Evolutionary conservation across 768 basidiomycete genomes (phyloP), one percentile per base, ranked within the genome.

Genomic region (Lentinula edodes): DNA sequence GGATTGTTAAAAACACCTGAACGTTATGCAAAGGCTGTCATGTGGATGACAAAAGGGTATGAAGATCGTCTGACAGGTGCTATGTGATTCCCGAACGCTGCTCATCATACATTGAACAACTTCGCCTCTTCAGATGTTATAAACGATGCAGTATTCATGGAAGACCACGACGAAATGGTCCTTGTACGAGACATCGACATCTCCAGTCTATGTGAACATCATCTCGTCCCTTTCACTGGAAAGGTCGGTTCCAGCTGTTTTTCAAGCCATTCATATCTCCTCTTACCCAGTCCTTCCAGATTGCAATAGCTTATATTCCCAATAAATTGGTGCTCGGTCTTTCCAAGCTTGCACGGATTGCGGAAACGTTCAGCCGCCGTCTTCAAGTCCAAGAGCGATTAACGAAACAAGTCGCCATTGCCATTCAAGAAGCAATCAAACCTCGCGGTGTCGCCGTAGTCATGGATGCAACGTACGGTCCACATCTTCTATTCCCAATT

Each of bases 141-240:
- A 65, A 98, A 98, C 75, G 93, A 96, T 80, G 97, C 97, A 61
- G 86, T 99, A 42, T 99, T 99, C 71, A 89, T 93, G 48, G 97
- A 99, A 74, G 94, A 99, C 75, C 97, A 99, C 78, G 97, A 98
- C 69, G 97, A 99, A 75, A 96, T 99, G 94, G 97, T 99, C 45
- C 85, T 99, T 62, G 96, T 99, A 60, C 86, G 91, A 62, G 95
- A 99, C 72, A 98, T 99, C 68, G 93, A 97, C 71, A 88, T 99
- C 62, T 97, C 93, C 51, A 96, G 93, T 71, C 78, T 99, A 62
- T 99, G 97, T 75, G 97, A 99, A 78, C 97, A 99, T 71, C 97
- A 99, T 73, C 82, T 99, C 63, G 95, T 98, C 35, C 97, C 97
- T 18, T 98, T 98, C 77, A 94, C 90, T 36, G 97, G 96, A 67